phyloP scores from a whole-genome alignment of 2,329 filamentous ascomycete species.

The Colletotrichum trifolii region DNA sequence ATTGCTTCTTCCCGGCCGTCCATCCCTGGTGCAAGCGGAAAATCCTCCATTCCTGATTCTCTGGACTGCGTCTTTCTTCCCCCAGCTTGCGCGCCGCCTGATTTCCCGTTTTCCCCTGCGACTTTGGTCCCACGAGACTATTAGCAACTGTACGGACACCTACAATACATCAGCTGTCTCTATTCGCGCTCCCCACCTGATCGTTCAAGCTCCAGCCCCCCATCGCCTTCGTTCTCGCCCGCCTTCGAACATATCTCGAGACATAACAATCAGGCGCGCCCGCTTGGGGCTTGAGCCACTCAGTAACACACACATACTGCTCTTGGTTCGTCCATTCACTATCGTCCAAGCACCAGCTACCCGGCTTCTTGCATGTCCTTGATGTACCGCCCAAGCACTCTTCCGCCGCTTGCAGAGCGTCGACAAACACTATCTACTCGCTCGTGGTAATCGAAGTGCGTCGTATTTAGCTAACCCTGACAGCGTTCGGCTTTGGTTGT shows the following conservation, averaged over 20 bases:
- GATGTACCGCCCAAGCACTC: conserved; percentile 15
- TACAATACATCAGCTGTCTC: too few species aligned
- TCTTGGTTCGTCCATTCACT: conserved; percentile 3
- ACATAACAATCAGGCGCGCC: not conserved
- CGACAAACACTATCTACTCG: conserved; percentile 16
- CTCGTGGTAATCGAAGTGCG: conserved; percentile 16
- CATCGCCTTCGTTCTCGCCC: too few species aligned
- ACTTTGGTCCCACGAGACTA: not conserved
- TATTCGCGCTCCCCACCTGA: too few species aligned
- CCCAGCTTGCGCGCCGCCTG: conserved; percentile 5
- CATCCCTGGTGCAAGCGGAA: conserved; percentile 20
- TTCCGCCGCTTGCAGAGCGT: conserved; percentile 15
- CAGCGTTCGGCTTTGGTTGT: conserved; percentile 9
- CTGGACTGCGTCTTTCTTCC: conserved; percentile 16
- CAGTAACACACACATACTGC: not conserved
- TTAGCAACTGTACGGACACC: not conserved
- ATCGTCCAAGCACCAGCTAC: not conserved
- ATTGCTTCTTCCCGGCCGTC: conserved; percentile 26
- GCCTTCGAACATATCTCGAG: too few species aligned
- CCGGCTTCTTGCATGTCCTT: conserved; percentile 26
- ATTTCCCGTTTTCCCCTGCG: conserved; percentile 4
- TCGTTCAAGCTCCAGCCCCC: too few species aligned
- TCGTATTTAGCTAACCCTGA: conserved; percentile 34
- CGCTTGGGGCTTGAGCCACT: not conserved
- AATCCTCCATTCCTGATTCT: conserved; percentile 18